Base-by-base conservation (phyloP, 306 rosid species). In the Datisca glomerata region DNA sequence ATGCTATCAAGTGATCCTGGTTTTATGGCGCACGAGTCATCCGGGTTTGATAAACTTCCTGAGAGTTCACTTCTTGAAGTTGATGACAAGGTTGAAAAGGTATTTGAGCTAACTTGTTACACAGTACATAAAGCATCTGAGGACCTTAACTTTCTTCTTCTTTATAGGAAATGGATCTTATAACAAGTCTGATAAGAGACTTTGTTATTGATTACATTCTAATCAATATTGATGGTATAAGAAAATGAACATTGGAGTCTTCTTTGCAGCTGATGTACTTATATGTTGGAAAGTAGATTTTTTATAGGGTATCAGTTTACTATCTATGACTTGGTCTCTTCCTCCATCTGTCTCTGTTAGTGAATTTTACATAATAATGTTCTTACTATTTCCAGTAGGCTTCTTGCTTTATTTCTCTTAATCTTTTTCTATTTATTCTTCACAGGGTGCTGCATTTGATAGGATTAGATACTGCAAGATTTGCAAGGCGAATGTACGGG, bases 1-100 rank as follows among this genome's bases (percentile, higher is more conserved):
- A 67, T 72, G 14, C 28, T 67, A 17, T 55, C 49, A 35, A 67
- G 69, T 48, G 71, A 72, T 55, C 75, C 80, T 55, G 72, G 75
- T 31, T 17, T 59, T 9, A 75, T 59, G 16, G 21, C 22, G 16
- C 11, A 45, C 38, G 49, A 17, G 47, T 13, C 56, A 36, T 37
- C 55, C 21, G 7, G 24, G 45, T 28, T 53, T 8, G 60, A 47
- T 36, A 35, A 34, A 35, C 11, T 12, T 21, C 3, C 32, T 21
- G 58, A 19, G 46, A 37, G 16, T 55, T 38, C 56, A 23, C 45
- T 33, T 41, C 2, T 45, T 14, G 47, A 49, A 7, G 24, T 6
- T 21, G 53, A 49, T 18, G 45, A 73, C 43, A 11, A 68, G 72
- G 69, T 68, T 36, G 21, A 4, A 14, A 49, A 20, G 4, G 23